phyloP scores from a whole-genome alignment of 148 eudicot species.

The Euryodendron excelsum region DNA sequence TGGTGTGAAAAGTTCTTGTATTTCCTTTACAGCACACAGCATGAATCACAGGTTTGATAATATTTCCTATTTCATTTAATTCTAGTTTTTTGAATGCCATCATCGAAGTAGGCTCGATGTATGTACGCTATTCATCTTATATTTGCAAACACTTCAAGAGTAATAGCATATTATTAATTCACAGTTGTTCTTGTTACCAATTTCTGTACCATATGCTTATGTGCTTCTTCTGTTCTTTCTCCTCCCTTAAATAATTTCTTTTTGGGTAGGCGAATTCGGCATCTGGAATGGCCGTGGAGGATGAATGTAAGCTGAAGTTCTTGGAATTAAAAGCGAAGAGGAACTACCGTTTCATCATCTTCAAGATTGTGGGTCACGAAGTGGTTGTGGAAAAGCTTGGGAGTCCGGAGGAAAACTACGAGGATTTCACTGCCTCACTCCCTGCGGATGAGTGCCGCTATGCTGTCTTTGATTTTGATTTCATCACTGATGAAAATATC shows the following conservation, averaged over 20 bases:
- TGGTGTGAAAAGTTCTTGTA: not conserved
- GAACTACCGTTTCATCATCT: conserved; percentile 57
- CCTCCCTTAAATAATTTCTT: not conserved
- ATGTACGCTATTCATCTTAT: no score
- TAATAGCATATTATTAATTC: not conserved
- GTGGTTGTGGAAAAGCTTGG: conserved; percentile 85
- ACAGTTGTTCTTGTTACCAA: not conserved
- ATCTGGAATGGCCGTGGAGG: conserved; percentile 78
- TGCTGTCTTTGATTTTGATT: conserved; percentile 80
- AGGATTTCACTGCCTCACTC: conserved; percentile 63
- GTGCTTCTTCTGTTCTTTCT: not conserved
- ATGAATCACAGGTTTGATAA: not conserved
- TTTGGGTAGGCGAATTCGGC: conserved; percentile 65
- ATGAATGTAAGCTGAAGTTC: conserved; percentile 75
- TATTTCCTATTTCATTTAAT: not conserved
- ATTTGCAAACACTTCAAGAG: no score
- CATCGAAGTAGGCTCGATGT: no score
- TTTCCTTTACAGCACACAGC: not conserved
- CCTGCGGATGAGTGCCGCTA: conserved; percentile 84
- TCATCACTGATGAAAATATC: conserved; percentile 72
- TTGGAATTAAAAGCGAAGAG: conserved; percentile 67
- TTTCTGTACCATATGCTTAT: no score
- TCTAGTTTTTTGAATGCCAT: not conserved
- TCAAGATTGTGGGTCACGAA: conserved; percentile 67
- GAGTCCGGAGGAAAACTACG: conserved; percentile 53